phyloP scores from a whole-genome alignment of 306 rosid genomes.

The Purshia tridentata region DNA sequence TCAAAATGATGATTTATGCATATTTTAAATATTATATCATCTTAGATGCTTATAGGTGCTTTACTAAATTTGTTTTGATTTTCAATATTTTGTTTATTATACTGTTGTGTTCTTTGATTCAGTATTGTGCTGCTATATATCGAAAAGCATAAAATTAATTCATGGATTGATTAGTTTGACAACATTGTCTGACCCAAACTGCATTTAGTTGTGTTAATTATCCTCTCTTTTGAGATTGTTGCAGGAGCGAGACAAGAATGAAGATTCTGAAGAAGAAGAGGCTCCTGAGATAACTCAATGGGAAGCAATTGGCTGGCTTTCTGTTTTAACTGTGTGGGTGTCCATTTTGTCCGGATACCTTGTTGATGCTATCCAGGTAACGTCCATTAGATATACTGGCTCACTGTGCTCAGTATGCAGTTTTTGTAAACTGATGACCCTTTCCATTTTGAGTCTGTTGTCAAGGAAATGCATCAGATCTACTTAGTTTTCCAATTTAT shows the following conservation, averaged over 20 bases:
- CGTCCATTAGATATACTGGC: background rate
- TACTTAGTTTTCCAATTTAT: background rate
- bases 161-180: background rate
- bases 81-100: background rate
- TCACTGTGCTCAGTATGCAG: slow-evolving; percentile 1
- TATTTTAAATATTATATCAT: background rate
- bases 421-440: background rate
- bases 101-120: background rate
- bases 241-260: slow-evolving; percentile 45
- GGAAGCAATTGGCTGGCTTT: slow-evolving; percentile 91
- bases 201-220: slow-evolving; percentile 1
- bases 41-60: background rate
- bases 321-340: slow-evolving; percentile 73
- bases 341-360: slow-evolving; percentile 86
- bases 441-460: background rate
- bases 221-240: slow-evolving; percentile 20
- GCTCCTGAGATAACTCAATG: slow-evolving; percentile 59
- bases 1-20: background rate
- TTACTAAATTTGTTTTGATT: background rate
- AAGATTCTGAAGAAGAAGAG: slow-evolving; percentile 54
- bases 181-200: background rate
- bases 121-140: background rate
- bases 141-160: background rate
- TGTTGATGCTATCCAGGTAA: slow-evolving; percentile 84
- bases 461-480: background rate